Evolutionary conservation across 2,329 filamentous ascomycete species (phyloP).

Genomic region (Aspergillus awamori): DNA sequence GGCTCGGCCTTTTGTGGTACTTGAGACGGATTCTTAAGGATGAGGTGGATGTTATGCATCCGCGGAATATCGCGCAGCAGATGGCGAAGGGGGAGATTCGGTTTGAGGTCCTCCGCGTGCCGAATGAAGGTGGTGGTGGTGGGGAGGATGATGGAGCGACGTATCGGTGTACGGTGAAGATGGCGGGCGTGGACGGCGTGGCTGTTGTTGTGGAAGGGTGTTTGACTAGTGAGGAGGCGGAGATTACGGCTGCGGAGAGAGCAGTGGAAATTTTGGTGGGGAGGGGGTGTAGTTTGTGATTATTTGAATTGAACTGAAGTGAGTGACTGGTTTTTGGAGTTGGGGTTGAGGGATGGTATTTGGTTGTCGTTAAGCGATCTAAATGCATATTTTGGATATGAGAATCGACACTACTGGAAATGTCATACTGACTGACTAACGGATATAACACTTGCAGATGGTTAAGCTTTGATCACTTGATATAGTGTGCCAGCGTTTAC

Average conservation of each 20-base stretch:
- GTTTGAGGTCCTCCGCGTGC: conserved; percentile 23
- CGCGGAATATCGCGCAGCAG: conserved; percentile 69
- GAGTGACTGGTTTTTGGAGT: neutral
- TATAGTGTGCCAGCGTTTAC: no score
- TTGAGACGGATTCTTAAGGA: conserved; percentile 62
- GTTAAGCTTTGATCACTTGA: no score
- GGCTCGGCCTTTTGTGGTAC: conserved; percentile 66
- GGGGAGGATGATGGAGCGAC: conserved; percentile 16
- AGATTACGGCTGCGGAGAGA: conserved; percentile 29
- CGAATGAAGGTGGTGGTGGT: conserved; percentile 1
- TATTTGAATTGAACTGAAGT: neutral
- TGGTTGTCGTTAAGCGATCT: neutral
- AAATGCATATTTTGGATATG: neutral
- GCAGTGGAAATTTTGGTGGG: conserved; percentile 20
- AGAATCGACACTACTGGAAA: no score
- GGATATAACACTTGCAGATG: no score
- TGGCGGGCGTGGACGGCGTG: conserved; percentile 20
- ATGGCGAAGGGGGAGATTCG: conserved; percentile 46
- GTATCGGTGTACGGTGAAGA: conserved; percentile 24
- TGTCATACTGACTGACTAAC: no score
- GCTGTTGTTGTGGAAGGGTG: conserved; percentile 29
- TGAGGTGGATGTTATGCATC: conserved; percentile 60
- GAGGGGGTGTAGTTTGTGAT: neutral
- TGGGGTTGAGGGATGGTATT: neutral
- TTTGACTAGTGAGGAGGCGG: conserved; percentile 33